Evolutionary conservation across 1,139 yeast species (phyloP).

Genomic region (Candida neerlandica): DNA sequence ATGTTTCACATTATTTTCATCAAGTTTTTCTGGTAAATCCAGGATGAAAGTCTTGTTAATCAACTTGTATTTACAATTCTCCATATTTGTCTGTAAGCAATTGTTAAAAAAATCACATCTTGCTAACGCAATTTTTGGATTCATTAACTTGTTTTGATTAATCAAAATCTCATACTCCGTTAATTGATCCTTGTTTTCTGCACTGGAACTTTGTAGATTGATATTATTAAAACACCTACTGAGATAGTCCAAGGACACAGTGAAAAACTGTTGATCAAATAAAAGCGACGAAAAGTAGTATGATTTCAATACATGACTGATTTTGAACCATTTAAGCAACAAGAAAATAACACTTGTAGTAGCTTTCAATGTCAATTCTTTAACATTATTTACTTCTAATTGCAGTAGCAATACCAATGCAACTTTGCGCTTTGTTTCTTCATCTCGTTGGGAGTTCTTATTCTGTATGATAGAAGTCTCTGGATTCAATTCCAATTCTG

Average conservation of each 20-base stretch:
- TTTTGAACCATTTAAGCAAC: constrained; percentile 76
- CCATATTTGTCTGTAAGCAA: constrained; percentile 28
- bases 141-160: constrained; percentile 44
- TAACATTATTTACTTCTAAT: constrained; percentile 58
- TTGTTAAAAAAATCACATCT: constrained; percentile 47
- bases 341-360: constrained; percentile 55
- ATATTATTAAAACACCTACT: constrained; percentile 41
- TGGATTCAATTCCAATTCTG: constrained; percentile 44
- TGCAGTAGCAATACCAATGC: constrained; percentile 38
- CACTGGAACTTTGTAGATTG: constrained; percentile 29
- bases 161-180: constrained; percentile 39
- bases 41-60: constrained; percentile 33
- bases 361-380: constrained; percentile 68
- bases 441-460: constrained; percentile 8
- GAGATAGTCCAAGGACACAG: constrained; percentile 42
- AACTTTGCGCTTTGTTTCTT: constrained; percentile 24
- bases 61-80: constrained; percentile 21
- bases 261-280: constrained; percentile 70
- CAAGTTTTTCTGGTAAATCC: constrained; percentile 29
- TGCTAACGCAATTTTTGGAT: constrained; percentile 47
- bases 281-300: constrained; percentile 73
- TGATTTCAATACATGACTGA: constrained; percentile 73
- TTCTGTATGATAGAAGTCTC: constrained; percentile 29
- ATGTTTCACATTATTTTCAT: constrained; percentile 30
- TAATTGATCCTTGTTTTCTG: constrained; percentile 24